Percentiles rank a stretch among this genome's conserved stretches.
phyloP scores from a whole-genome alignment of 768 basidiomycete genomes.

The Chalciporus sphaerocephalus region DNA sequence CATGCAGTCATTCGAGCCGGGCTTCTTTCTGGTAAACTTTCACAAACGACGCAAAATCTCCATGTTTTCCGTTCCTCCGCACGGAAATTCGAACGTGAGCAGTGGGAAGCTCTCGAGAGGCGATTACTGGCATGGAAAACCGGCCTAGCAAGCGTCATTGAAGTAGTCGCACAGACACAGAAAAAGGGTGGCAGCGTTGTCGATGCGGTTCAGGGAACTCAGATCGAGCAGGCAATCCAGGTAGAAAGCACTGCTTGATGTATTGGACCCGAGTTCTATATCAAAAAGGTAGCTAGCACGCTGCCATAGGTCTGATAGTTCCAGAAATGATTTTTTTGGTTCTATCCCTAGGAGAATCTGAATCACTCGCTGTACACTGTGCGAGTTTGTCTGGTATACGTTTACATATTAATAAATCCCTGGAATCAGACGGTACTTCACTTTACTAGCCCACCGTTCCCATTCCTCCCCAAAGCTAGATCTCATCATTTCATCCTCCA shows the following conservation, averaged over 20 bases:
- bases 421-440: conserved; percentile 33
- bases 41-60: conserved; percentile 71
- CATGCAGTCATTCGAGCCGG: conserved; percentile 71
- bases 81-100: conserved; percentile 68
- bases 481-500: conserved; percentile 32
- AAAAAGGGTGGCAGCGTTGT: conserved; percentile 29
- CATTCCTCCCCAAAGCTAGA: conserved; percentile 32
- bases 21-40: conserved; percentile 77
- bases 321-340: neutral
- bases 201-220: conserved; percentile 21
- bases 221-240: conserved; percentile 20
- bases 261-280: neutral
- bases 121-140: conserved; percentile 75
- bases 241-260: conserved; percentile 22
- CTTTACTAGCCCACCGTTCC: conserved; percentile 29
- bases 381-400: no score
- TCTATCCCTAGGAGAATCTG: no score
- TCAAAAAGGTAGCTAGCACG: neutral
- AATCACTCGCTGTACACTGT: no score
- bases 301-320: neutral
- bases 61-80: conserved; percentile 71
- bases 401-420: conserved; percentile 23
- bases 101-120: conserved; percentile 78
- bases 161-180: conserved; percentile 60
- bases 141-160: conserved; percentile 63